Evolutionary conservation across 192 early-diverging fungal genomes (phyloP).

Genomic region (Entomortierella chlamydospora): DNA sequence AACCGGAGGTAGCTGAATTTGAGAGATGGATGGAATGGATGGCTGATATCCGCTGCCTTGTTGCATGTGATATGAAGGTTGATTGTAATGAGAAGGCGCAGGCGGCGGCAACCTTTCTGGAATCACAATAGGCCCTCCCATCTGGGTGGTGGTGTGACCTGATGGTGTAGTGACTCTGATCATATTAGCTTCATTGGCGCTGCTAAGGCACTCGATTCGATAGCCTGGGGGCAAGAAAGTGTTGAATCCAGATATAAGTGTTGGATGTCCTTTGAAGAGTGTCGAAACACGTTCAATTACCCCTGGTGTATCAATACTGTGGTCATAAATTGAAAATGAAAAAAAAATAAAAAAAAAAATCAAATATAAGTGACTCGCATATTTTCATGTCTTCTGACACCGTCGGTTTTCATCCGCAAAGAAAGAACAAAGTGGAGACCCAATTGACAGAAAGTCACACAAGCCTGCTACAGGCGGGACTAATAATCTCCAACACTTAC

Average conservation of each 20-base stretch:
- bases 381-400: not conserved
- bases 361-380: constrained; percentile 2
- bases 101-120: constrained; percentile 33
- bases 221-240: constrained; percentile 99
- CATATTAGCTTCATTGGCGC: constrained; percentile 76
- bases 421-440: not conserved
- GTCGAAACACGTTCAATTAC: constrained; percentile 97
- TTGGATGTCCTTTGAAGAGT: constrained; percentile 91
- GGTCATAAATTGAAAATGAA: not conserved
- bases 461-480: not conserved
- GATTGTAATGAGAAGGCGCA: constrained; percentile 43
- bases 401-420: not conserved
- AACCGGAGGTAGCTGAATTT: constrained; percentile 38
- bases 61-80: constrained; percentile 48
- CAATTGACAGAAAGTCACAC: not conserved
- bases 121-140: constrained; percentile 57
- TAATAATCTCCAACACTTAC: constrained; percentile 73
- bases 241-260: constrained; percentile 97
- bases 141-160: constrained; percentile 67
- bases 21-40: constrained; percentile 45
- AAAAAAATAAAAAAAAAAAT: not conserved
- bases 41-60: constrained; percentile 51
- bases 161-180: constrained; percentile 92
- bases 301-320: constrained; percentile 92
- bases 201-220: constrained; percentile 89